Conservation (phyloP, 140 eudicot genomes). For the Bidens hawaiensis region DNA sequence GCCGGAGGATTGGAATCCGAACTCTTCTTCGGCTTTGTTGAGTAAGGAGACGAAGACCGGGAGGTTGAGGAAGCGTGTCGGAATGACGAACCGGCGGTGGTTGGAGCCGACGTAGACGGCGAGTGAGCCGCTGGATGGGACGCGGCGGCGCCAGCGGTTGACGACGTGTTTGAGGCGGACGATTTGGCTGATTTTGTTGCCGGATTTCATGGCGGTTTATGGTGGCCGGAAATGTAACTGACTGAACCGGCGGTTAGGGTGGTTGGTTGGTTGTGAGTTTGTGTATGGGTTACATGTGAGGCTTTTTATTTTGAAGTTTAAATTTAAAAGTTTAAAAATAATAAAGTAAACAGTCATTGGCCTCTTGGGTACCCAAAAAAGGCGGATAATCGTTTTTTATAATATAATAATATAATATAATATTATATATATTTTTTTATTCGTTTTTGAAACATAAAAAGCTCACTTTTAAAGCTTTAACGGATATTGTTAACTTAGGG, state of each 20-base stretch:
- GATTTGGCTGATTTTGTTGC: slow-evolving; percentile 48
- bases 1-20: slow-evolving; percentile 45
- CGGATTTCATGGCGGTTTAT: slow-evolving; percentile 23
- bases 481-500: too few relatives aligned
- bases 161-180: slow-evolving; percentile 61
- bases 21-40: slow-evolving; percentile 61
- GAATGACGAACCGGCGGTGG: slow-evolving; percentile 54
- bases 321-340: too few relatives aligned
- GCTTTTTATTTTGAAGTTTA: too few relatives aligned
- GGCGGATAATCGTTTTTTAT: background rate
- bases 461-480: too few relatives aligned
- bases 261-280: too few relatives aligned
- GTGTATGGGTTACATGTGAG: too few relatives aligned
- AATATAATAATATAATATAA: too few relatives aligned
- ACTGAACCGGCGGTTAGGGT: too few relatives aligned
- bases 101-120: slow-evolving; percentile 57
- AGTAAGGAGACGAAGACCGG: slow-evolving; percentile 54
- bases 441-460: too few relatives aligned
- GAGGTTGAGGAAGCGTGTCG: slow-evolving; percentile 57
- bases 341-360: too few relatives aligned
- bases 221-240: too few relatives aligned
- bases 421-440: too few relatives aligned
- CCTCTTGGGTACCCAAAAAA: background rate
- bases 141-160: slow-evolving; percentile 42
- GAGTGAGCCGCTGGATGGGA: slow-evolving; percentile 34